These are phyloP conservation scores for Saccharomycopsis javanensis DNA, from an alignment of 805 yeast species.

Conservation along the genomic window DNA sequence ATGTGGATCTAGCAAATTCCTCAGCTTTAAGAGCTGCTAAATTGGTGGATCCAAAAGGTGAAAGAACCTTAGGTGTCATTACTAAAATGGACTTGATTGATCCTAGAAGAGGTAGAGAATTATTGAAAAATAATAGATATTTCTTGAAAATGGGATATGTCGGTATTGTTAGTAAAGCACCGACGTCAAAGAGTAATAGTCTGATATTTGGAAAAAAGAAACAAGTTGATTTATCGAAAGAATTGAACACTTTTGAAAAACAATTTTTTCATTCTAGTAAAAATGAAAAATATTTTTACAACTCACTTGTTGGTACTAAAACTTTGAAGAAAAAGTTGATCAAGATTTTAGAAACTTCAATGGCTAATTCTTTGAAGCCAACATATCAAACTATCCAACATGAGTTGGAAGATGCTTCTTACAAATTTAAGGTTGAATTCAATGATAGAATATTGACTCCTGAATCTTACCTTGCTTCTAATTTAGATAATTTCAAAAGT, in stretches of 20 bases:
- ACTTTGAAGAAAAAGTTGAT: conserved; percentile 70
- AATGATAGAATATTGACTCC: conserved; percentile 92
- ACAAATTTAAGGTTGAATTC: conserved; percentile 91
- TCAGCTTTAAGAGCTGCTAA: conserved; percentile 89
- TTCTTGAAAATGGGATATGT: conserved; percentile 96
- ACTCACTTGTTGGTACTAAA: conserved; percentile 69
- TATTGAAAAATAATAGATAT: conserved; percentile 69
- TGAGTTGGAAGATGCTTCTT: conserved; percentile 88
- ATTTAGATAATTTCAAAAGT: conserved; percentile 76
- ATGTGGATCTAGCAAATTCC: conserved; percentile 94
- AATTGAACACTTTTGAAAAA: conserved; percentile 32
- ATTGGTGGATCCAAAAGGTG: conserved; percentile 84
- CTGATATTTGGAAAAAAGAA: conserved; percentile 25
- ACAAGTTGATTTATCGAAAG: conserved; percentile 24
- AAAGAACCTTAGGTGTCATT: conserved; percentile 91
- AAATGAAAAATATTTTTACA: conserved; percentile 47
- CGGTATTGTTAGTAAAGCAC: conserved; percentile 89
- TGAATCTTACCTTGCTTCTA: conserved; percentile 85
- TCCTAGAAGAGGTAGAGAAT: conserved; percentile 56
- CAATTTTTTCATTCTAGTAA: conserved; percentile 44
- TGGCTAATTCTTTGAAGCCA: conserved; percentile 83
- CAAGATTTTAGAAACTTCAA: conserved; percentile 77
- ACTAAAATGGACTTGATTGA: conserved; percentile 89
- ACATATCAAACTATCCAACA: conserved; percentile 77
- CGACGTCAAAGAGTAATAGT: conserved; percentile 26